These are phyloP conservation scores for Puccinia novopanici DNA, from an alignment of 1,284 basidiomycete genomes.

Conservation along the genomic window DNA sequence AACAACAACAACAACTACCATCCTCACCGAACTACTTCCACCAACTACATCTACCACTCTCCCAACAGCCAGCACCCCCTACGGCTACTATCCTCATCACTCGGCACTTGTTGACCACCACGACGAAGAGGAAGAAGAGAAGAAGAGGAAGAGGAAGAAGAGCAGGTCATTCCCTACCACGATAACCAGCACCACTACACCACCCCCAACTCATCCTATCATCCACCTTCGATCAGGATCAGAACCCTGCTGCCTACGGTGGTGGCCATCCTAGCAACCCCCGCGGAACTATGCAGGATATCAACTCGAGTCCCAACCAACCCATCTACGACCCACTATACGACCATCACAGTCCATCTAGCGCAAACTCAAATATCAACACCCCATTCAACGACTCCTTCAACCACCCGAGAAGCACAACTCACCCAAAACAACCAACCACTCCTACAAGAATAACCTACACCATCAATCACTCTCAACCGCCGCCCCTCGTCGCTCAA, in stretches of 20 bases:
- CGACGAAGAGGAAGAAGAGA: slow-evolving; percentile 23
- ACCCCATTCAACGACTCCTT: neutral
- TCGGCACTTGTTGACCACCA: neutral
- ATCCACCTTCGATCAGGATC: slow-evolving; percentile 35
- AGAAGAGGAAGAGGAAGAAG: neutral
- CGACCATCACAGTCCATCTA: slow-evolving; percentile 8
- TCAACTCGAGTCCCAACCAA: neutral
- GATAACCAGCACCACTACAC: neutral
- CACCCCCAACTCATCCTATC: neutral
- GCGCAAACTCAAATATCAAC: neutral
- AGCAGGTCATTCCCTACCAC: neutral
- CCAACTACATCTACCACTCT: neutral
- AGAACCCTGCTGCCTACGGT: slow-evolving; percentile 42
- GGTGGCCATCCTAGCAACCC: slow-evolving; percentile 44
- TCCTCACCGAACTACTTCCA: slow-evolving; percentile 22
- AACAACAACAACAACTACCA: neutral
- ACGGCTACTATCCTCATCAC: slow-evolving; percentile 26
- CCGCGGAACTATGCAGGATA: slow-evolving; percentile 37
- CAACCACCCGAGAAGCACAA: no score
- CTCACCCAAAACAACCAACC: no score
- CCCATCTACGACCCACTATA: slow-evolving; percentile 1
- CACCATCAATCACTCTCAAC: neutral
- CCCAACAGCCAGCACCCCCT: slow-evolving; percentile 7
- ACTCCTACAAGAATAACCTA: neutral
- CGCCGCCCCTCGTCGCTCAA: neutral